Percentiles rank a stretch among this genome's conserved stretches.
phyloP scores from a whole-genome alignment of 306 rosid genomes.

The Elaeagnus macrophylla region DNA sequence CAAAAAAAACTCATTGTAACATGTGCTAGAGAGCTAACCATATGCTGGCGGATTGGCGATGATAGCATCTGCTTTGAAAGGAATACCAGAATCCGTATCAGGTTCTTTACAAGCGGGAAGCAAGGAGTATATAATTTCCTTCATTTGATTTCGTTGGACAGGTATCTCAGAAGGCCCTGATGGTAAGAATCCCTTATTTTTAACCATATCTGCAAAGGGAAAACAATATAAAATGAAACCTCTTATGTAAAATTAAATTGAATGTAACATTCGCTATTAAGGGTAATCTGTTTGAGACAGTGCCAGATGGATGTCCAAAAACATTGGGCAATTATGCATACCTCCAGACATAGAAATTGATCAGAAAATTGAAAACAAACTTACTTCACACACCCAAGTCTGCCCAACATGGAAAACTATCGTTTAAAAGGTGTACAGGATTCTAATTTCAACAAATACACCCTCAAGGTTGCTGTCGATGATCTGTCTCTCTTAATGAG shows the following conservation, averaged over 20 bases:
- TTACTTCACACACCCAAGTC: too few relatives aligned
- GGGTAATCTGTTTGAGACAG: too few relatives aligned
- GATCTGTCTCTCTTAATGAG: too few relatives aligned
- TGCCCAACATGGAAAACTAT: too few relatives aligned
- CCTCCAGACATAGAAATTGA: too few relatives aligned
- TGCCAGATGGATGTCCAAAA: too few relatives aligned
- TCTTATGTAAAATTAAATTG: not conserved
- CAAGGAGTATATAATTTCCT: constrained; percentile 77
- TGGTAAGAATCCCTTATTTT: constrained; percentile 96
- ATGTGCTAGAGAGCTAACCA: constrained; percentile 43
- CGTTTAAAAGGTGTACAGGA: too few relatives aligned
- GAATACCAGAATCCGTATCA: constrained; percentile 67
- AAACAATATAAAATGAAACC: constrained; percentile 9
- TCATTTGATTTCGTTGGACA: constrained; percentile 80
- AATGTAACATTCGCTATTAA: constrained; percentile 5
- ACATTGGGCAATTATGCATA: too few relatives aligned
- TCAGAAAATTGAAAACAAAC: too few relatives aligned
- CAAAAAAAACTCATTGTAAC: not conserved
- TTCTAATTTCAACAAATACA: too few relatives aligned
- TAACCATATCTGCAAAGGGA: constrained; percentile 77
- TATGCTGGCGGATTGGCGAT: constrained; percentile 98
- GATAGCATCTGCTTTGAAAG: constrained; percentile 86
- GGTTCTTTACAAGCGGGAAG: constrained; percentile 89
- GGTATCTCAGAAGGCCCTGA: constrained; percentile 99
- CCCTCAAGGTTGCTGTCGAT: too few relatives aligned